Evolutionary conservation across 768 basidiomycete genomes (phyloP).

Genomic region (Melanogaster broomeanus): DNA sequence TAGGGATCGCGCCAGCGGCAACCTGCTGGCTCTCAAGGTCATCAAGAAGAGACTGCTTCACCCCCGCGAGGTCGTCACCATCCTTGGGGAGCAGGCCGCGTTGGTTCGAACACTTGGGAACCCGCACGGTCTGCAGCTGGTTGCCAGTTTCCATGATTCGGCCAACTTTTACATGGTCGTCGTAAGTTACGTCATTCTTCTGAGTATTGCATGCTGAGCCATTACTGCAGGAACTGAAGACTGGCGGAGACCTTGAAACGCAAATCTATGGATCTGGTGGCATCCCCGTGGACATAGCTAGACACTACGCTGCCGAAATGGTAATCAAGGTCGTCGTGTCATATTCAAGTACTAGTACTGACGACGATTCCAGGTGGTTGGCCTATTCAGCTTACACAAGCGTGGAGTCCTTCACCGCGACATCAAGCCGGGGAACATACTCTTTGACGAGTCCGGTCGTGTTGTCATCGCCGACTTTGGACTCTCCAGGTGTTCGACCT

Average conservation of each 20-base stretch:
- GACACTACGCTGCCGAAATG: constrained; percentile 9
- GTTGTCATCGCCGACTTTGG: constrained; percentile 66
- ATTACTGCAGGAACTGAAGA: constrained; percentile 1
- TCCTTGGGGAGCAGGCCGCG: constrained; percentile 4
- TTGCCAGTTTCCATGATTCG: constrained; percentile 13
- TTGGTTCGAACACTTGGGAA: constrained; percentile 6
- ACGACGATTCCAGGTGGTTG: constrained; percentile 23
- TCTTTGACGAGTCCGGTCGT: constrained; percentile 50
- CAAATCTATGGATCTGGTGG: background rate
- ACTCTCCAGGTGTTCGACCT: constrained; percentile 40
- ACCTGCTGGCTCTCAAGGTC: constrained; percentile 9
- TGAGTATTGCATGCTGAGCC: background rate
- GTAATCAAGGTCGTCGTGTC: background rate
- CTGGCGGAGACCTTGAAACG: constrained; percentile 8
- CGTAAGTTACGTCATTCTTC: constrained; percentile 4
- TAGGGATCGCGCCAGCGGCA: constrained; percentile 2
- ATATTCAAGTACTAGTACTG: background rate
- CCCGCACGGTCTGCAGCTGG: constrained; percentile 3
- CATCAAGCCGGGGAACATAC: constrained; percentile 67
- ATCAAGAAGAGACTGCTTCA: background rate
- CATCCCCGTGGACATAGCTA: constrained; percentile 4
- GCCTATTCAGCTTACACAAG: constrained; percentile 47
- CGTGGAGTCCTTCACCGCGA: constrained; percentile 70
- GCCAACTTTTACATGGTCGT: constrained; percentile 8
- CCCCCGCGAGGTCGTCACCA: background rate